These are phyloP conservation scores for Aspergillus piperis DNA, from an alignment of 2,329 filamentous ascomycete species.

Conservation along the genomic window DNA sequence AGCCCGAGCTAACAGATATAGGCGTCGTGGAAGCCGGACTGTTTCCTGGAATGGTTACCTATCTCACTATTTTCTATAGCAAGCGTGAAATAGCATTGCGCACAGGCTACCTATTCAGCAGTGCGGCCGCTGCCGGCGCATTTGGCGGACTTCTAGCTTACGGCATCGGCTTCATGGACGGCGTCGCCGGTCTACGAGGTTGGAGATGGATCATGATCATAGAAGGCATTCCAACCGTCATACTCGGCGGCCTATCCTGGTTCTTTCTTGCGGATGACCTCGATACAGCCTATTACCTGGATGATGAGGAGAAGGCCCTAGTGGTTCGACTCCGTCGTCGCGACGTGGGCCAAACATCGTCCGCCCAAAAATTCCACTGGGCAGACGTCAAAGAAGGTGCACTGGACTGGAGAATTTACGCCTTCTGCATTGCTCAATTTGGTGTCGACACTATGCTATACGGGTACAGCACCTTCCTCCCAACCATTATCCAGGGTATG, in stretches of 20 bases:
- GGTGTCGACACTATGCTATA: constrained; percentile 76
- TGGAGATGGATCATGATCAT: constrained; percentile 72
- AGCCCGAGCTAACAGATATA: constrained; percentile 6
- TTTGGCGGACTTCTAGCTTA: constrained; percentile 73
- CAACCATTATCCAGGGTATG: constrained; percentile 73
- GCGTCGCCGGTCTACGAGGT: constrained; percentile 61
- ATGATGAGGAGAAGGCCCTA: constrained; percentile 60
- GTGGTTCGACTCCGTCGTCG: constrained; percentile 53
- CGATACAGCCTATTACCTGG: constrained; percentile 64
- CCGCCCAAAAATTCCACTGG: constrained; percentile 58
- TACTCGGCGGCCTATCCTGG: constrained; percentile 58
- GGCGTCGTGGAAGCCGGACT: constrained; percentile 70
- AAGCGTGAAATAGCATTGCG: constrained; percentile 71
- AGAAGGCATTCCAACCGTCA: constrained; percentile 59
- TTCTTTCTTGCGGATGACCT: constrained; percentile 67
- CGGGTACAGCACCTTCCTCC: constrained; percentile 75
- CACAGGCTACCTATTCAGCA: constrained; percentile 68
- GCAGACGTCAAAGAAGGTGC: constrained; percentile 67
- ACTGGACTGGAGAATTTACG: constrained; percentile 74
- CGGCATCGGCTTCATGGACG: constrained; percentile 72
- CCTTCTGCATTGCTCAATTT: constrained; percentile 70
- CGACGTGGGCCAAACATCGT: constrained; percentile 52
- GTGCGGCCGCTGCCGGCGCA: constrained; percentile 69
- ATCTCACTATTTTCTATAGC: constrained; percentile 75
- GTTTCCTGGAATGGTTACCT: constrained; percentile 68